phyloP scores from a whole-genome alignment of 1,284 basidiomycete genomes.

The Wolfiporia cocos region DNA sequence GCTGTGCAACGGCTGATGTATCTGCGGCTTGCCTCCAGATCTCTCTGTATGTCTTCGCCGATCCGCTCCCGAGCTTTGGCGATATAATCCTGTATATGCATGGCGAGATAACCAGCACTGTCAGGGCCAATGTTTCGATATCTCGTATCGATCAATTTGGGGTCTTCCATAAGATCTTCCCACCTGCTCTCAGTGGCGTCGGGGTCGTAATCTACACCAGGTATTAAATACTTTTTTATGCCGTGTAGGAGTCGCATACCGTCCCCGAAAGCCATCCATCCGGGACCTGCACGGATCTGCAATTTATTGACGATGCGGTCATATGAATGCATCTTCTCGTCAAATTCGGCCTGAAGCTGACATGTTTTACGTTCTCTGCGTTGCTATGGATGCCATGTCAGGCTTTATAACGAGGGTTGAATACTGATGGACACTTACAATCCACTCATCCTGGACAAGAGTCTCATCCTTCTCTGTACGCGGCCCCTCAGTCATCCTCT shows the following conservation, averaged over 20 bases:
- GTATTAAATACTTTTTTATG: too few relatives aligned
- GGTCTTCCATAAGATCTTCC: conserved; percentile 2
- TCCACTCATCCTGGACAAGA: conserved; percentile 58
- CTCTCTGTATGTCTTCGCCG: conserved; percentile 57
- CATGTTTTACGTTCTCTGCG: conserved; percentile 47
- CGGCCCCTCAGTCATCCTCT: conserved; percentile 51
- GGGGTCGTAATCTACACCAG: too few relatives aligned
- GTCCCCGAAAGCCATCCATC: conserved; percentile 27
- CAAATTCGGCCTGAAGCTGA: conserved; percentile 47
- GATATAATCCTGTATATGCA: conserved; percentile 45
- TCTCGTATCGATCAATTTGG: conserved; percentile 19
- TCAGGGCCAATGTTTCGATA: conserved; percentile 27
- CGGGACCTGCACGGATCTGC: conserved; percentile 41
- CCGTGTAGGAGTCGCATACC: conserved; percentile 8
- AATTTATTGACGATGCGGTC: conserved; percentile 52
- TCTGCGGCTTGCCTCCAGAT: conserved; percentile 64
- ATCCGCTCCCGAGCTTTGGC: conserved; percentile 44
- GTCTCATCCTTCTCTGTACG: conserved; percentile 70
- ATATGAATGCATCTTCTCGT: conserved; percentile 42
- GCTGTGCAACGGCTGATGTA: too few relatives aligned
- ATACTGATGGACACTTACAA: conserved; percentile 55
- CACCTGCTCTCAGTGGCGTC: too few relatives aligned
- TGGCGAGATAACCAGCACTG: conserved; percentile 64
- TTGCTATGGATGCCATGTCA: conserved; percentile 28
- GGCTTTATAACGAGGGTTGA: too few relatives aligned